Evolutionary conservation across 495 filamentous ascomycete genomes (phyloP).

Genomic region (Bathelium albidoporum): DNA sequence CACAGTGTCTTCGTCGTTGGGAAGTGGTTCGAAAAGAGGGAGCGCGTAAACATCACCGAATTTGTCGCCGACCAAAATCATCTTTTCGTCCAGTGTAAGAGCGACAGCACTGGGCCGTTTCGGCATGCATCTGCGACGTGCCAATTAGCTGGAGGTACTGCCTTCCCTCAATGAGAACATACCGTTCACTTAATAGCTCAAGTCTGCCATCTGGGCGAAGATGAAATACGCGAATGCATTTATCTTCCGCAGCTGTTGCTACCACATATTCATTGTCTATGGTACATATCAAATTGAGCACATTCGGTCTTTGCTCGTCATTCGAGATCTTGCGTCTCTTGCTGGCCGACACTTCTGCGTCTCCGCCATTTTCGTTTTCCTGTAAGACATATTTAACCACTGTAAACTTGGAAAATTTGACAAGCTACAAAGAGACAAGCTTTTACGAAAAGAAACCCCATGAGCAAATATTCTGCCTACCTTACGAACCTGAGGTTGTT

Average conservation of each 20-base stretch:
- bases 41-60: slow-evolving; percentile 91
- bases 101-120: slow-evolving; percentile 72
- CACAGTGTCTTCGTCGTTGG: slow-evolving; percentile 8
- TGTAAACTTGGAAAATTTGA: slow-evolving; percentile 1
- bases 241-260: slow-evolving; percentile 78
- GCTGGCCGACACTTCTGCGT: not conserved
- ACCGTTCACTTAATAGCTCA: slow-evolving; percentile 63
- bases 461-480: too few relatives aligned
- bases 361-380: not conserved
- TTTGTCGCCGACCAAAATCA: slow-evolving; percentile 78
- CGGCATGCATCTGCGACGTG: slow-evolving; percentile 58
- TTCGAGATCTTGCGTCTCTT: slow-evolving; percentile 1
- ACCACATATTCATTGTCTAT: slow-evolving; percentile 56
- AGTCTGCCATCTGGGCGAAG: slow-evolving; percentile 51
- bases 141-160: not conserved
- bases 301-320: slow-evolving; percentile 19
- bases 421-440: not conserved
- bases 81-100: slow-evolving; percentile 54
- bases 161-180: slow-evolving; percentile 15
- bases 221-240: slow-evolving; percentile 72
- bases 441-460: not conserved
- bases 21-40: slow-evolving; percentile 47
- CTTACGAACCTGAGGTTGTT: not conserved
- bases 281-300: slow-evolving; percentile 38
- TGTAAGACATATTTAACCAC: not conserved